Percentiles rank a stretch among this genome's conserved stretches.
phyloP scores from a whole-genome alignment of 1,284 basidiomycete species.

The Moesziomyces aphidis region DNA sequence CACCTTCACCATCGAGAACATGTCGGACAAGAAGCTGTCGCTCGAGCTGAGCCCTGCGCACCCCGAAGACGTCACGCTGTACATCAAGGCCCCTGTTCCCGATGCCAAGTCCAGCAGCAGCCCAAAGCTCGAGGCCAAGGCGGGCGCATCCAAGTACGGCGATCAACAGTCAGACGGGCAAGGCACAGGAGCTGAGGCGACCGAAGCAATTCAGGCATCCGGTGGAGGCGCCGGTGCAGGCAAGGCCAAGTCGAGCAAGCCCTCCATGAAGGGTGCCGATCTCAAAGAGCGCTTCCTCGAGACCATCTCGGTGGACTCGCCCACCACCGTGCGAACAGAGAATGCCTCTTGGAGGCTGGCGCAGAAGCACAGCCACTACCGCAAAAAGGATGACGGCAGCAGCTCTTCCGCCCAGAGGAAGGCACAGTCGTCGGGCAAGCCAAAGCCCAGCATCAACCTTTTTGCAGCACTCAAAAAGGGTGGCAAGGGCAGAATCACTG shows the following conservation, averaged over 20 bases:
- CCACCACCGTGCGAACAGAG: slow-evolving; percentile 58
- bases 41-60: slow-evolving; percentile 71
- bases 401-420: slow-evolving; percentile 30
- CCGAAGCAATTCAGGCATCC: slow-evolving; percentile 4
- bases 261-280: slow-evolving; percentile 50
- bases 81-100: slow-evolving; percentile 61
- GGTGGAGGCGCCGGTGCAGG: slow-evolving; percentile 1
- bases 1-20: slow-evolving; percentile 70
- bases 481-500: slow-evolving; percentile 69
- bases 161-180: slow-evolving; percentile 20
- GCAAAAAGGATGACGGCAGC: slow-evolving; percentile 41
- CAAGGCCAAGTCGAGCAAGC: slow-evolving; percentile 31
- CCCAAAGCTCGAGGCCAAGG: slow-evolving; percentile 29
- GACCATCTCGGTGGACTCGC: slow-evolving; percentile 68
- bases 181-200: slow-evolving; percentile 7
- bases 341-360: slow-evolving; percentile 61
- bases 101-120: slow-evolving; percentile 14
- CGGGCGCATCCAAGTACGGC: slow-evolving; percentile 20
- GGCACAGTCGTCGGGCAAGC: slow-evolving; percentile 23
- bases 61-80: slow-evolving; percentile 71
- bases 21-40: slow-evolving; percentile 67
- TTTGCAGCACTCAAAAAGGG: slow-evolving; percentile 70
- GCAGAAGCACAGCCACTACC: slow-evolving; percentile 58
- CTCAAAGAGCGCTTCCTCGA: slow-evolving; percentile 71
- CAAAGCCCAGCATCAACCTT: slow-evolving; percentile 60